Evolutionary conservation across 495 filamentous ascomycete genomes (phyloP), one percentile per base, ranked within the genome.

Genomic region (Symbiotaphrina buchneri): DNA sequence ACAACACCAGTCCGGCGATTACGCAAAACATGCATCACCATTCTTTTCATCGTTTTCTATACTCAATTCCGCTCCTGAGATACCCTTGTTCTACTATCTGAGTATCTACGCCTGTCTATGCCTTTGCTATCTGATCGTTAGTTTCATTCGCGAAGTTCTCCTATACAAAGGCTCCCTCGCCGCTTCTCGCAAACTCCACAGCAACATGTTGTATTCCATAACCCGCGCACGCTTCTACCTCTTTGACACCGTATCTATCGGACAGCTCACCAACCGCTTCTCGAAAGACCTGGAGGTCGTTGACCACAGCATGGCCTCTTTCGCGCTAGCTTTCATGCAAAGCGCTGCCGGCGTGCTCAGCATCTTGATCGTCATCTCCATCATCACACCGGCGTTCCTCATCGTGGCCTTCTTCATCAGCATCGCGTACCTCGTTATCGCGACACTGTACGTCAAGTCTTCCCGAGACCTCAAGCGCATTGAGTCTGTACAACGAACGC

Each of bases 251-350:
- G 95, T 87, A 2, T 90, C 90, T 4, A 65, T 94, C 0, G 90
- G 90, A 10, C 87, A 94, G 49, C 62, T 99, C 39, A 95, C 95
- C 76, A 99, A 99, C 49, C 65, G 90, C 21, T 99, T 99, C 51
- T 94, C 85, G 38, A 95, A 94, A 49, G 90, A 95, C 49, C 61
- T 95, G 16, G 87, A 99, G 47, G 70, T 81, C 4, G 59, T 99
- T 36, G 90, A 99, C 39, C 90, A 99, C 48, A 85, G 95, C 46
- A 76, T 95, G 34, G 83, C 87, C 1, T 78, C 84, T 14, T 68
- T 92, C 33, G 83, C 90, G 13, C 77, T 81, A 30, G 72, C 74
- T 16, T 67, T 75, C 45, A 56, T 80, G 21, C 66, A 75, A 42
- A 70, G 65, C 37, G 39, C 79, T 18, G 71, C 65, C 4, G 71